Evolutionary conservation across 139 green algal genomes (phyloP), one percentile per base, ranked within the genome.

Genomic region (Tetradesmus lagerheimii): DNA sequence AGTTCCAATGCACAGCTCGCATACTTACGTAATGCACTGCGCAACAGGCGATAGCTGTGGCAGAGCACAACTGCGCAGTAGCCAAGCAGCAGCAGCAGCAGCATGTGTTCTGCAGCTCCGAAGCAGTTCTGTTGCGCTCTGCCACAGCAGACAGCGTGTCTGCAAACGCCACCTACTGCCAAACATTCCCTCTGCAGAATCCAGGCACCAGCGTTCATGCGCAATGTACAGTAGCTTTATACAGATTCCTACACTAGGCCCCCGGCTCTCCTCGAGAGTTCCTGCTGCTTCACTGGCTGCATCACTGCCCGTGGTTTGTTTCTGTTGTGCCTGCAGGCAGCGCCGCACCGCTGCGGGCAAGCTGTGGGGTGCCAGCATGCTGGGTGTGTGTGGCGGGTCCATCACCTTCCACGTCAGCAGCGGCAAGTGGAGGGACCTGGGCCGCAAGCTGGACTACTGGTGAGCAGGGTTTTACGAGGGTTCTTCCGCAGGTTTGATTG

Each of bases 391-490:
- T 12, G 79, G 43, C 0, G 91, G 87, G 0, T 93, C 91, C 41
- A 85, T 90, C 0, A 62, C 87, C 0, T 97, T 97, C 90, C 95
- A 97, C 77, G 84, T 87, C 80, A 89, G 81, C 50, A 78, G 81
- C 2, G 95, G 95, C 41, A 67, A 76, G 20, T 92, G 92, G 29
- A 90, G 95, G 8, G 47, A 91, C 62, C 75, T 93, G 27, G 90
- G 91, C 0, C 92, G 95, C 23, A 95, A 96, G 74, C n/a, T 95
- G 8, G 95, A 97, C 91, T 97, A 97, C 91, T 97, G 93, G 89
- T 80, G 37, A 81, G 66, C 23, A 15, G n/a, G n/a, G n/a, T n/a
- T n/a, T n/a, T n/a, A n/a, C n/a, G n/a, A n/a, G n/a, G n/a, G n/a
- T n/a, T n/a, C n/a, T n/a, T n/a, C n/a, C n/a, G n/a, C n/a, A n/a